A percentile compares a stretch with the other conserved stretches of the same genome.
Evolutionary conservation across 495 filamentous ascomycete species (phyloP).

Genomic region (Hypoxylon fragiforme): DNA sequence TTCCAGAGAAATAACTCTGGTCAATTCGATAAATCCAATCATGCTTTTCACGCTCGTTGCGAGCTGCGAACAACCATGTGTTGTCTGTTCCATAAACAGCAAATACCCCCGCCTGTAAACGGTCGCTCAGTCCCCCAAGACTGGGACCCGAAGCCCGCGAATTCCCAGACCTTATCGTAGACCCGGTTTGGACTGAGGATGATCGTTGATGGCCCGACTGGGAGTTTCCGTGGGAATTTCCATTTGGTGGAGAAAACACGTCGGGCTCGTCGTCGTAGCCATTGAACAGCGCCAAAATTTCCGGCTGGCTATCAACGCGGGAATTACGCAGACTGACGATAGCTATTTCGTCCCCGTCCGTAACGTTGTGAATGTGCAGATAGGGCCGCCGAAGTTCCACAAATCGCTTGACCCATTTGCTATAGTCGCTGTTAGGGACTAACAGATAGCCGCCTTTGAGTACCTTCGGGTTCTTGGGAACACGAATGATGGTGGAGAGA

Average conservation of each 20-base stretch:
- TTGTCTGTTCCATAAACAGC: conserved; percentile 92
- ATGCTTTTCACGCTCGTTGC: conserved; percentile 83
- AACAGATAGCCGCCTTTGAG: conserved; percentile 84
- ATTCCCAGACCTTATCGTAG: conserved; percentile 40
- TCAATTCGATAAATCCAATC: conserved; percentile 91
- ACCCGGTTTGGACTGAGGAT: conserved; percentile 34
- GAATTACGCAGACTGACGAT: conserved; percentile 84
- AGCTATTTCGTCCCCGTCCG: conserved; percentile 85
- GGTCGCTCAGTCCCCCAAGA: conserved; percentile 49
- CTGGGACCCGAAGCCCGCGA: conserved; percentile 36
- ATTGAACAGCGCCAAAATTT: conserved; percentile 76
- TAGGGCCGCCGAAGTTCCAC: conserved; percentile 93
- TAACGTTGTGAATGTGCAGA: conserved; percentile 80
- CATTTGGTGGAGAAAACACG: conserved; percentile 16
- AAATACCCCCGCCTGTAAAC: conserved; percentile 73
- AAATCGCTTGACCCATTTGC: conserved; percentile 85
- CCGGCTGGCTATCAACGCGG: conserved; percentile 83
- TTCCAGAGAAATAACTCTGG: conserved; percentile 49
- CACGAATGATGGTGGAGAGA: conserved; percentile 66
- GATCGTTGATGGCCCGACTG: conserved; percentile 40
- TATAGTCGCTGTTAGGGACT: conserved; percentile 71
- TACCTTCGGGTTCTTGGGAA: conserved; percentile 74
- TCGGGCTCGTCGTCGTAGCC: conserved; percentile 40
- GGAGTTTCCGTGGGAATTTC: conserved; percentile 18
- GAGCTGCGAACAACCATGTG: conserved; percentile 89